Evolutionary conservation across 2,329 filamentous ascomycete genomes (phyloP).

Genomic region (Xylaria sp.): DNA sequence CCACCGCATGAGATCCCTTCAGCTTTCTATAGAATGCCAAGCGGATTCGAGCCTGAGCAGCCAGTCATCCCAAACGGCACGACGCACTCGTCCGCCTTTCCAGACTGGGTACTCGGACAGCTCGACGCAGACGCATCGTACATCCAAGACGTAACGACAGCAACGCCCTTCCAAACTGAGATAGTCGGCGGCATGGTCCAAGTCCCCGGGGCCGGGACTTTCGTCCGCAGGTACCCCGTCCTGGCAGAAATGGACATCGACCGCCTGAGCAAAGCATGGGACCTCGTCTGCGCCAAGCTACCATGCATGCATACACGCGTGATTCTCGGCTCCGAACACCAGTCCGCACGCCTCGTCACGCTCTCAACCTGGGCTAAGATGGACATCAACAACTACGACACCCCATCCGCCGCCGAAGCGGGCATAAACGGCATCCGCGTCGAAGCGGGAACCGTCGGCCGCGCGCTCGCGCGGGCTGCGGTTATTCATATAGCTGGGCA

Average conservation of each 20-base stretch:
- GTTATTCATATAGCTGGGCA: background rate
- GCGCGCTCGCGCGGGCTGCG: background rate
- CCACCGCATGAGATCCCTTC: background rate
- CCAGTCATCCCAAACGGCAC: background rate
- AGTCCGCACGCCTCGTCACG: background rate
- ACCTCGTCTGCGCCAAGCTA: background rate
- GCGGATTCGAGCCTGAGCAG: background rate
- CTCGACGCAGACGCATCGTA: background rate
- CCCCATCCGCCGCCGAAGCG: background rate
- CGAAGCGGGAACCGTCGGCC: background rate
- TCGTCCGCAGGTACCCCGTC: background rate
- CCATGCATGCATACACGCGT: background rate
- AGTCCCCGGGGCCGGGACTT: background rate
- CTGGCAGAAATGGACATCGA: background rate
- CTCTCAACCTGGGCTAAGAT: background rate
- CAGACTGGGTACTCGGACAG: background rate
- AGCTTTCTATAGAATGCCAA: background rate
- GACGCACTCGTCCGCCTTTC: background rate
- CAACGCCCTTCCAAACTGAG: background rate
- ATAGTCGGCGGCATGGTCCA: constrained; percentile 5
- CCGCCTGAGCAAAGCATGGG: background rate
- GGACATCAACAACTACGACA: background rate
- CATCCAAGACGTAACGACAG: background rate
- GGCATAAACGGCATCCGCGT: background rate
- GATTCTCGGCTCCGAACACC: background rate